A percentile compares a stretch with the other conserved stretches of the same genome.
These are phyloP conservation scores for Aquilaria agallochum DNA, from an alignment of 441 rosid species.

Conservation along the genomic window DNA sequence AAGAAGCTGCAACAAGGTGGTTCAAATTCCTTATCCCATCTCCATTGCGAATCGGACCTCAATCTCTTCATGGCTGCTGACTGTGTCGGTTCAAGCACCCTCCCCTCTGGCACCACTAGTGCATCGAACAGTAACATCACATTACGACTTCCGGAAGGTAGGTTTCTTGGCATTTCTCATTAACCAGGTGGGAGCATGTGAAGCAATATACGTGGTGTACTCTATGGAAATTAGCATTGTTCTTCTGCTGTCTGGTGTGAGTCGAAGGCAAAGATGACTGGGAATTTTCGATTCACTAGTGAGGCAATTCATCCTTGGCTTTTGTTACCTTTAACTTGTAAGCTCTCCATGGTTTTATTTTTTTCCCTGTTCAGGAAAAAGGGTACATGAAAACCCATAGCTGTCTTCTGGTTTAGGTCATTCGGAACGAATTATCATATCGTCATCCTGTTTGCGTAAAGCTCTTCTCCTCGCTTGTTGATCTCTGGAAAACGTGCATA, in stretches of 20 bases:
- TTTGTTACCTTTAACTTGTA: neutral
- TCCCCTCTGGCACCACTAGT: conserved; percentile 18
- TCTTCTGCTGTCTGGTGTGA: conserved; percentile 31
- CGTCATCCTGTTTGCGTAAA: too few relatives aligned
- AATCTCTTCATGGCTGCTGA: conserved; percentile 4
- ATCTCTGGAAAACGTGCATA: too few relatives aligned
- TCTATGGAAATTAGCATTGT: conserved; percentile 11
- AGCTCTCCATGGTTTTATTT: too few relatives aligned
- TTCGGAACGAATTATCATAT: too few relatives aligned
- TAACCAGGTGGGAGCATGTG: neutral
- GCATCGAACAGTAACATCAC: conserved; percentile 12
- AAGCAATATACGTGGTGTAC: too few relatives aligned
- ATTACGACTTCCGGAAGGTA: conserved; percentile 19
- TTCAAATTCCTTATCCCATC: conserved; percentile 3
- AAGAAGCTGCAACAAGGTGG: conserved; percentile 26
- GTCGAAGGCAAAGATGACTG: neutral
- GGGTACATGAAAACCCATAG: too few relatives aligned
- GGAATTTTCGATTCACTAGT: neutral
- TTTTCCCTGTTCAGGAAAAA: too few relatives aligned
- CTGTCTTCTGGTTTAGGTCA: too few relatives aligned
- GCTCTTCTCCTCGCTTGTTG: too few relatives aligned
- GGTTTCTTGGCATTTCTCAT: conserved; percentile 17
- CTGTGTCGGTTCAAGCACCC: conserved; percentile 18
- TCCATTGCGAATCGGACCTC: conserved; percentile 8
- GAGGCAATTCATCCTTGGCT: conserved; percentile 78